Percentiles rank a stretch among this genome's conserved stretches.
Evolutionary conservation across 2,329 filamentous ascomycete genomes (phyloP).

Genomic region (Penicillium freii): DNA sequence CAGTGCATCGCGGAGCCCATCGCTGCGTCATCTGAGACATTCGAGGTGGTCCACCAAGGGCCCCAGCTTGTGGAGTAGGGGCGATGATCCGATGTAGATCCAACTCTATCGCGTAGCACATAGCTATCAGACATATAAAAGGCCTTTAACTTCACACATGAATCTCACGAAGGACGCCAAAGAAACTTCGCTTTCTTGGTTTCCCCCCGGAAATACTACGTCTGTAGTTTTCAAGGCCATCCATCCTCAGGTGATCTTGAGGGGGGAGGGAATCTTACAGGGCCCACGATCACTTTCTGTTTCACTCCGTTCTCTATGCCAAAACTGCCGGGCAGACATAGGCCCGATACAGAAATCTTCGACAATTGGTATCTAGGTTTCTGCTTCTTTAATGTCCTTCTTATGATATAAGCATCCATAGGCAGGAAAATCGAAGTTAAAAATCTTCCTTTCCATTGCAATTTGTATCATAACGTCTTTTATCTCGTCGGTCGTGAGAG

Average conservation of each 20-base stretch:
- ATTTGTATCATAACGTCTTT: too few relatives aligned
- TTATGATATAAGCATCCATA: too few relatives aligned
- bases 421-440: too few relatives aligned
- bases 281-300: too few relatives aligned
- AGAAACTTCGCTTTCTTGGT: background rate
- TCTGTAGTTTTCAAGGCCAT: background rate
- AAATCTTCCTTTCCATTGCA: too few relatives aligned
- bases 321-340: too few relatives aligned
- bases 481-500: too few relatives aligned
- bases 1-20: background rate
- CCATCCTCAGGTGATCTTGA: background rate
- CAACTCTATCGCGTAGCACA: background rate
- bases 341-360: too few relatives aligned
- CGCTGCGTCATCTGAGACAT: background rate
- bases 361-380: too few relatives aligned
- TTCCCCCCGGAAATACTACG: background rate
- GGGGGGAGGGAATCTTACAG: too few relatives aligned
- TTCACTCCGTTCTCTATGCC: too few relatives aligned
- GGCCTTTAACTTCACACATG: background rate
- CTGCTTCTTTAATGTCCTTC: too few relatives aligned
- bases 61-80: background rate
- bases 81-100: conserved; percentile 9
- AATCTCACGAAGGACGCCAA: background rate
- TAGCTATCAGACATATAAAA: background rate
- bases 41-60: conserved; percentile 1